Evolutionary conservation across 352 stramenopile genomes (phyloP), one percentile per base, ranked within the genome.

Genomic region (Blastocystis sp.): DNA sequence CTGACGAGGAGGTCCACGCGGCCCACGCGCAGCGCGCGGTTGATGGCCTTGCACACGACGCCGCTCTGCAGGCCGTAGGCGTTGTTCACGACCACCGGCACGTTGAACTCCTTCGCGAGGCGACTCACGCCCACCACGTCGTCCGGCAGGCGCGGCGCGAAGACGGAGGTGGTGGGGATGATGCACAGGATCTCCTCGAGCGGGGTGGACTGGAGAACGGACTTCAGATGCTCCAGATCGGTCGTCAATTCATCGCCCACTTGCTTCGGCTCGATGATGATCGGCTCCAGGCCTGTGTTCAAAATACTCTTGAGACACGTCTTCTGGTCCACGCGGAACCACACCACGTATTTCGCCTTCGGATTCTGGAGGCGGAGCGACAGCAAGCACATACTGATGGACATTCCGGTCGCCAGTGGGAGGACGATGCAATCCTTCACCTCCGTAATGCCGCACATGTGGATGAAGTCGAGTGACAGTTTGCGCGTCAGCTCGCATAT

Each of bases 221-320:
- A 40, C 1, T 19, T 11, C 45, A 89, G 52, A 2, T 9, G 14
- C 21, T 59, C 54, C 14, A 89, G 4, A 59, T 89, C 66, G 2
- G 87, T 89, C 3, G 14, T 63, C 17, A 89, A 38, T 74, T 89
- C 87, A 52, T 89, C 87, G 6, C 87, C 87, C 21, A 79, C 62
- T 24, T 87, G 28, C 24, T 24, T 11, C 3, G 66, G 66, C 48
- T 89, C 78, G 52, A 89, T 87, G 17, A 89, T 81, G 24, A 89
- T 89, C 34, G 87, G 87, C 34, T 68, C 48, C 48, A 89, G 21
- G 45, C 87, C 87, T n/a, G 59, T 57, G 28, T 28, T 89, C 34
- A 89, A 34, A 62, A 89, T 89, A 43, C 61, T 80, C 34, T 89
- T 89, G n/a, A 89, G 38, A 62, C 87, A 89, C 28, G 87, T 81